Base-by-base conservation (phyloP, 2,329 filamentous ascomycete species). In the Huntiella abstrusa region DNA sequence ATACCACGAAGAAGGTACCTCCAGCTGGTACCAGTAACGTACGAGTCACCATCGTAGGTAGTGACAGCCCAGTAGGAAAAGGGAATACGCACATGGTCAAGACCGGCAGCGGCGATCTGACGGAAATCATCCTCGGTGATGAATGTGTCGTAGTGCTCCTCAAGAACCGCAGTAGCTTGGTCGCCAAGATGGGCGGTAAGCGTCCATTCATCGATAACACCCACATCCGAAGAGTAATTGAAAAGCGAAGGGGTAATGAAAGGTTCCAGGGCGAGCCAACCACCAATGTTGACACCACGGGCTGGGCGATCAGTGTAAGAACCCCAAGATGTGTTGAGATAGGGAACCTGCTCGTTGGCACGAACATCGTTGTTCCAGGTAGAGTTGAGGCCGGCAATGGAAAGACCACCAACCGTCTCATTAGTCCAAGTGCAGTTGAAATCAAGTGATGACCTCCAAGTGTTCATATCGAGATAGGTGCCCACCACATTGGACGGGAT, bases 241-340 rank as follows among this genome's bases (percentile, higher is more conserved):
- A 85, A 85, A 39, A 82, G 65, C 0, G 80, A 84, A 0, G 81
- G 81, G 1, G 76, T 80, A 54, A 85, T 85, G 58, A 82, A 83
- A 1, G 81, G 81, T 57, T 85, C 80, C 19, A 83, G 62, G 4
- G 74, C 75, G 1, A 85, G 66, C 80, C 80, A 85, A 13, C 80
- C 80, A 37, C 80, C 80, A 2, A 84, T 53, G 54, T 83, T 84
- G 38, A 84, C 74, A 4, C 80, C 80, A 36, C 79, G 69, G 43
- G 81, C 75, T 1, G 77, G 77, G 54, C 67, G 71, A 13, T 67
- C 70, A 10, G 75, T 75, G 52, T 84, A 84, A 2, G 71, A 54
- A 42, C 62, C 66, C 61, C 79, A 83, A 5, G 64, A 51, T 45
- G 78, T 64, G 49, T 77, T 68, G 4, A 85, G 62, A 4, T 74